Evolutionary conservation across 2,329 filamentous ascomycete species (phyloP), one percentile per base, ranked within the genome.

Genomic region (Clarireedia sp.): DNA sequence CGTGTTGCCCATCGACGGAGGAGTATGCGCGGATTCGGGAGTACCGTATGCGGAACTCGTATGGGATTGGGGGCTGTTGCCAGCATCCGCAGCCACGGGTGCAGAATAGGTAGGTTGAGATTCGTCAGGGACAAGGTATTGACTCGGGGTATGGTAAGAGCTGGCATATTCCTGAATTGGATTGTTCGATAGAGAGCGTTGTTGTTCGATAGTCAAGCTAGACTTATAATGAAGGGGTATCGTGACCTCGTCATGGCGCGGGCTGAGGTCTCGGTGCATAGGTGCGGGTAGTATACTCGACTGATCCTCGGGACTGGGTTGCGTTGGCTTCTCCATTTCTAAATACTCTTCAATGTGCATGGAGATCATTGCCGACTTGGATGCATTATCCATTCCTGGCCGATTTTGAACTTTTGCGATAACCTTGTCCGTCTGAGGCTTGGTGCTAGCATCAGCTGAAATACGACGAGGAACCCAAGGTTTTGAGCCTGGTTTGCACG

Each of bases 331-430:
- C 26, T 60, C 56, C 3, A 36, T 55, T 29, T 64, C 61, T 16
- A 64, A 54, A 46, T 62, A 66, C 16, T 66, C 59, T 52, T 64
- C 57, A 4, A 63, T 57, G 41, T 64, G 63, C 50, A 54, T 57
- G 3, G 51, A 54, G 2, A 65, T 64, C 12, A 50, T 36, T 46
- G 41, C 53, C 12, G 62, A 59, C 38, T 57, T 57, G 12, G 55
- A 60, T 7, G 62, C 48, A 48, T 57, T 54, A 17, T 61, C 62
- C 49, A 56, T 59, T n/a, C 60, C 57, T 19, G 56, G 44, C 5
- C 63, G 50, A n/a, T 46, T 56, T 6, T 62, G 60, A 8, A 65
- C 26, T n/a, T 21, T 36, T 17, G 48, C 55, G 12, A 55, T 52
- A 6, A 62, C 41, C 21, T 61, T 54, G 19, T 41, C 49, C 33